phyloP scores from a whole-genome alignment of 2,329 filamentous ascomycete genomes.

The Pestalotiopsis sp. region DNA sequence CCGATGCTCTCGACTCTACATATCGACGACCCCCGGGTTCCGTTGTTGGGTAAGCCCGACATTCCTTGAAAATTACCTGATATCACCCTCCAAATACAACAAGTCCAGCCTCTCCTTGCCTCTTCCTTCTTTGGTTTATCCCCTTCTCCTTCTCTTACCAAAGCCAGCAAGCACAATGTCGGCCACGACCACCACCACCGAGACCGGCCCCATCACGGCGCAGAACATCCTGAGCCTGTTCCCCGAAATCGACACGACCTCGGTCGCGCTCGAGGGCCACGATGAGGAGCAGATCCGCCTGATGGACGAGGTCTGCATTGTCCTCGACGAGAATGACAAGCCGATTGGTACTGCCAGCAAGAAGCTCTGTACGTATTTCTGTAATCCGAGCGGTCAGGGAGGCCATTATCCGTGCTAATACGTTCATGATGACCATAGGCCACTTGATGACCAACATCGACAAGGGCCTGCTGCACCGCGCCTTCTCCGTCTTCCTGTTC shows the following conservation, averaged over 20 bases:
- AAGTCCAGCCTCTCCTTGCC: not conserved
- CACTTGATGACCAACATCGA: constrained; percentile 99
- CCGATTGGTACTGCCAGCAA: constrained; percentile 97
- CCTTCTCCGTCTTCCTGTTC: constrained; percentile 98
- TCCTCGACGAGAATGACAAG: constrained; percentile 85
- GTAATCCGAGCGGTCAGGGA: not conserved
- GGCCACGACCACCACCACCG: constrained; percentile 42
- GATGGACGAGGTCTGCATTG: constrained; percentile 99
- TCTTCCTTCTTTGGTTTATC: not conserved
- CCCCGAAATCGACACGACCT: constrained; percentile 74
- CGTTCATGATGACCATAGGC: constrained; percentile 54
- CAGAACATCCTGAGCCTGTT: constrained; percentile 86
- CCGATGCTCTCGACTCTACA: not conserved
- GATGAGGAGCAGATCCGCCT: constrained; percentile 96
- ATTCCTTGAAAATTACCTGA: not conserved
- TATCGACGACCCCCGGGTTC: not conserved
- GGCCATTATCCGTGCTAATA: not conserved
- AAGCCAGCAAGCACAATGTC: constrained; percentile 19
- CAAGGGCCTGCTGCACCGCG: constrained; percentile 91
- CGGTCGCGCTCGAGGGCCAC: constrained; percentile 81
- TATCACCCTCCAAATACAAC: not conserved
- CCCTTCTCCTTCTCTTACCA: not conserved
- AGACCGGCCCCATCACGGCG: constrained; percentile 70
- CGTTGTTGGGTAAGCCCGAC: not conserved
- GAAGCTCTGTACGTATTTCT: constrained; percentile 76